These are phyloP conservation scores for Rhodomyrtus psidioides DNA, from an alignment of 441 rosid genomes.

Conservation along the genomic window DNA sequence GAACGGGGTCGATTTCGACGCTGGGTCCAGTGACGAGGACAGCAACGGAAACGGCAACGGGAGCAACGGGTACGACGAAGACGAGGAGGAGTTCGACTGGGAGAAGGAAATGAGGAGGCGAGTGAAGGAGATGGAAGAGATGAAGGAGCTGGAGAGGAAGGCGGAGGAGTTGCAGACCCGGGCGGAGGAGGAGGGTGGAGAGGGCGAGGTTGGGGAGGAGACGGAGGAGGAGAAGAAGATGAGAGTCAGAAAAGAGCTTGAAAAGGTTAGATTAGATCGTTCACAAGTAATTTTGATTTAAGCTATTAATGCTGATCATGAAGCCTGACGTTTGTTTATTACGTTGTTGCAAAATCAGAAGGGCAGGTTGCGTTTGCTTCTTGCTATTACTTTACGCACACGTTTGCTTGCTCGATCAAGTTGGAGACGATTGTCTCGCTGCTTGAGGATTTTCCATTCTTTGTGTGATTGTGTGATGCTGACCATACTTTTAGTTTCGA, in stretches of 20 bases:
- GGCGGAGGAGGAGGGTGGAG: slow-evolving; percentile 28
- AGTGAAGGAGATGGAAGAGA: slow-evolving; percentile 62
- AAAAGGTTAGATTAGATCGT: slow-evolving; percentile 39
- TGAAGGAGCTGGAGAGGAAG: slow-evolving; percentile 71
- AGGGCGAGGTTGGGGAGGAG: slow-evolving; percentile 34
- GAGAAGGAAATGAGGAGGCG: slow-evolving; percentile 69
- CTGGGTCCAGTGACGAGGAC: slow-evolving; percentile 64
- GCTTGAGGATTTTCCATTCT: neutral
- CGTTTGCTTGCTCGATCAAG: neutral
- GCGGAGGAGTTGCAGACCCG: slow-evolving; percentile 74
- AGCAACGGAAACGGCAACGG: slow-evolving; percentile 6
- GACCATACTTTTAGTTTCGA: neutral
- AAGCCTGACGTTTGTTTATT: neutral
- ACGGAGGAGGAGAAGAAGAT: slow-evolving; percentile 77
- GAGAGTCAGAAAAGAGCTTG: slow-evolving; percentile 81
- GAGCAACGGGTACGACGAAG: slow-evolving; percentile 34
- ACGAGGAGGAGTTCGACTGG: slow-evolving; percentile 31
- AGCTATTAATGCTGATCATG: neutral
- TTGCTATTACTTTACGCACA: neutral
- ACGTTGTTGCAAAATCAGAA: neutral
- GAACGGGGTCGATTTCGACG: slow-evolving; percentile 42
- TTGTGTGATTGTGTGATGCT: neutral
- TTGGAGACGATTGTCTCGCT: neutral
- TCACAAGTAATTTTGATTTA: neutral
- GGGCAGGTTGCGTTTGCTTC: neutral